Evolutionary conservation across 257 asterid genomes (phyloP).

Genomic region (Rubia yunnanensis): DNA sequence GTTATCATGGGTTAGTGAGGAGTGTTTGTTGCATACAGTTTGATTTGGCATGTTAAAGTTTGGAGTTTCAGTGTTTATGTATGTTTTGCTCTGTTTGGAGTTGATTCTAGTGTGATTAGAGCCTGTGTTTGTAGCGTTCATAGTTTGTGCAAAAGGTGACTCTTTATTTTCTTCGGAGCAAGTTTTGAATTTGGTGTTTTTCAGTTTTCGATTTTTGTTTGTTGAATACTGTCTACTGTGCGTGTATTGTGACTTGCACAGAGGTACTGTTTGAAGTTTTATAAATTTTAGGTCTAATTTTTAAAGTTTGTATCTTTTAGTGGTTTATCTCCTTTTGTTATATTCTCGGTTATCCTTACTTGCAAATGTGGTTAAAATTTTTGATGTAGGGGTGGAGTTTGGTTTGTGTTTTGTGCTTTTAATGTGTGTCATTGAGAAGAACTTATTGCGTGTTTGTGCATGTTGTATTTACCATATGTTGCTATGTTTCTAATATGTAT

Average conservation of each 20-base stretch:
- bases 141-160: neutral
- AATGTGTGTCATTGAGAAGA: too few relatives aligned
- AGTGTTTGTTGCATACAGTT: neutral
- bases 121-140: neutral
- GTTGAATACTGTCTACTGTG: neutral
- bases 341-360: neutral
- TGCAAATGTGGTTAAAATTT: neutral
- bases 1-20: neutral
- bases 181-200: neutral
- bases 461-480: too few relatives aligned
- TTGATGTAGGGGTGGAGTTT: too few relatives aligned
- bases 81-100: neutral
- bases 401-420: too few relatives aligned
- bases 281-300: neutral
- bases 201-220: neutral
- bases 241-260: neutral
- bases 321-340: neutral
- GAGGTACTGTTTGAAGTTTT: neutral
- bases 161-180: neutral
- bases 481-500: neutral
- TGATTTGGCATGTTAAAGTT: conserved; percentile 4
- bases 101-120: neutral
- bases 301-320: neutral
- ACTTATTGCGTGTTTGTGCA: neutral
- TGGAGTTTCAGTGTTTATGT: neutral